Evolutionary conservation across 2,329 filamentous ascomycete species (phyloP).

Genomic region (Fusarium begoniae): DNA sequence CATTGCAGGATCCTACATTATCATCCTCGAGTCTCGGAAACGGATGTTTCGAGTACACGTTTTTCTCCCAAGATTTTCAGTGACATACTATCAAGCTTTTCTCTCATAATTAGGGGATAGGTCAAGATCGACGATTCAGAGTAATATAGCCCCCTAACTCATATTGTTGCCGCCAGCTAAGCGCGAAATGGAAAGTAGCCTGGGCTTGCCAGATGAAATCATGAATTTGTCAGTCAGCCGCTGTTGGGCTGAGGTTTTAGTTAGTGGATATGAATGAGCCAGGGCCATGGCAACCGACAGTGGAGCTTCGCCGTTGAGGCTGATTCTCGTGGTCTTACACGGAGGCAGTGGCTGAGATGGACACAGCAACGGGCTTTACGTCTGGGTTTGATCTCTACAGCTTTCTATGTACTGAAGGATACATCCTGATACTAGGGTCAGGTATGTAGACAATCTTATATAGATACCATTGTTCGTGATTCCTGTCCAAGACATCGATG

Average conservation of each 20-base stretch:
- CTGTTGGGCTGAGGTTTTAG: conserved; percentile 29
- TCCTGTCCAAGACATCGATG: background rate
- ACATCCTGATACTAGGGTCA: background rate
- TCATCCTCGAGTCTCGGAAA: background rate
- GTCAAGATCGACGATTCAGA: conserved; percentile 20
- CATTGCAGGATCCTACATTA: background rate
- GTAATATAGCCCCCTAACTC: conserved; percentile 23
- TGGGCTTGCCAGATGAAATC: conserved; percentile 25
- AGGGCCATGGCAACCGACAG: conserved; percentile 10
- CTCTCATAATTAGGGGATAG: background rate
- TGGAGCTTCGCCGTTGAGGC: conserved; percentile 9
- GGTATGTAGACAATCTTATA: background rate
- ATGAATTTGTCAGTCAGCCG: conserved; percentile 23
- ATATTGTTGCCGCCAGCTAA: conserved; percentile 33
- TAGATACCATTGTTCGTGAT: background rate
- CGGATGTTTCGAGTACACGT: conserved; percentile 1
- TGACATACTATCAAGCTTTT: conserved; percentile 4
- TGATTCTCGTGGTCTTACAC: conserved; percentile 1
- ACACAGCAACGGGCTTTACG: background rate
- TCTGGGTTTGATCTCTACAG: conserved; percentile 1
- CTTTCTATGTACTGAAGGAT: background rate
- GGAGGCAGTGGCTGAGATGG: conserved; percentile 1
- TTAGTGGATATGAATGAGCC: conserved; percentile 26
- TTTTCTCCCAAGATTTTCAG: background rate
- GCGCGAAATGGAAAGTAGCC: conserved; percentile 22